Evolutionary conservation across 2,329 filamentous ascomycete genomes (phyloP), one percentile per base, ranked within the genome.

Genomic region (Penicillium sp.): DNA sequence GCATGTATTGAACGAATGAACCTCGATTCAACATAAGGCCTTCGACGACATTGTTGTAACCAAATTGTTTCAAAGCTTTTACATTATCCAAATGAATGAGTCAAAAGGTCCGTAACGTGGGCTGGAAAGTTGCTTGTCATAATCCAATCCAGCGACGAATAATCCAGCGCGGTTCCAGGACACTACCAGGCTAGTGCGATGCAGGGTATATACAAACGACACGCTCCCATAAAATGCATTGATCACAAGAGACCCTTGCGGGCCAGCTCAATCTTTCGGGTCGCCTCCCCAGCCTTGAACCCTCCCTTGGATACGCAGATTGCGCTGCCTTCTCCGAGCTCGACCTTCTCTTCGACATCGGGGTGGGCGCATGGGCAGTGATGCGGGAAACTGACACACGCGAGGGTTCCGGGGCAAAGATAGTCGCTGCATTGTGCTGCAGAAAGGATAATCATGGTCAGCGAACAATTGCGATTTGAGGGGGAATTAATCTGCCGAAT

Each of bases 371-470:
- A 99, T 25, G 94, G 94, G 73, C 94, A 99, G 74, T 99, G 94
- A 71, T 97, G 92, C 1, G 94, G 92, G 76, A 95, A 94, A 70
- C 95, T 87, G 6, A 99, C 94, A 76, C 94, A 99, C 31, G 92
- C 89, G 54, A 99, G 82, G 0, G 94, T 97, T 58, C 90, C 90
- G 2, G 94, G 92, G 69, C 94, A 99, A 49, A 99, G 85, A 70
- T 96, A 99, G 63, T 92, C 92, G 65, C 89, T 84, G 79, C 94
- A 99, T 64, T 85, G 81, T n/a, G 91, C 89, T 89, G 65, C 18
- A 25, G 18, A 18, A 13, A 24, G 20, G 35, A 36, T 30, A 33
- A 30, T 25, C 16, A 22, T 36, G 25, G 56, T 27, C 42, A 53
- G 47, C 9, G 18, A 36, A 44, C 8, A 33, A 25, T 41, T 25